phyloP scores from a whole-genome alignment of 2,329 filamentous ascomycete genomes.

The Botrytis aclada region DNA sequence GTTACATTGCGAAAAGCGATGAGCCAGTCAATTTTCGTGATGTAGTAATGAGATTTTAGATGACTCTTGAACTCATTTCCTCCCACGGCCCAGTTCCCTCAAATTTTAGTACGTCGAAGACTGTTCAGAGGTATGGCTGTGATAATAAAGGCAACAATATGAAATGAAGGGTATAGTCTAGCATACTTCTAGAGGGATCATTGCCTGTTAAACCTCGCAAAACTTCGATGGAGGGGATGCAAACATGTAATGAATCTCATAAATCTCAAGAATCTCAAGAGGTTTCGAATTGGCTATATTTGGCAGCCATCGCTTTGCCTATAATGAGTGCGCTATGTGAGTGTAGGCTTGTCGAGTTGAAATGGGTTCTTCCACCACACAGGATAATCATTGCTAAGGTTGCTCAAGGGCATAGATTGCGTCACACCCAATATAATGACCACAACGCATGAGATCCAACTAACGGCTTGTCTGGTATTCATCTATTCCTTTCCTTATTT shows the following conservation, averaged over 20 bases:
- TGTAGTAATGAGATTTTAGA: background rate
- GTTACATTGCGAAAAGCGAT: slow-evolving; percentile 10
- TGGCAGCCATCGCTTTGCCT: background rate
- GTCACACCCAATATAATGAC: slow-evolving; percentile 5
- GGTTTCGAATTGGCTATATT: background rate
- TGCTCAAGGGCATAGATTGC: background rate
- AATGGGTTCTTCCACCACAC: background rate
- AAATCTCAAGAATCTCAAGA: background rate
- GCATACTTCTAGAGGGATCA: background rate
- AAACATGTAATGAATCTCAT: background rate
- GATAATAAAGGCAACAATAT: background rate
- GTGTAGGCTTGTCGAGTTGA: background rate
- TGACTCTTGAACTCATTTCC: background rate
- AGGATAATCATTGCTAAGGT: background rate
- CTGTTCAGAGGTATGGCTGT: background rate
- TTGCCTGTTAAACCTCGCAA: background rate
- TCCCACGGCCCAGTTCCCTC: background rate
- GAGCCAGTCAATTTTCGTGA: background rate
- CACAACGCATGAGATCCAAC: background rate
- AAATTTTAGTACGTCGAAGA: background rate
- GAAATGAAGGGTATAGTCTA: background rate
- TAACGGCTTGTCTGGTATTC: slow-evolving; percentile 20
- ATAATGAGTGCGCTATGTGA: background rate
- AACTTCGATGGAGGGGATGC: background rate
- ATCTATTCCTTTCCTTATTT: slow-evolving; percentile 34